Base-by-base conservation (phyloP, 2,329 filamentous ascomycete species). In the Aureobasidium sp. region DNA sequence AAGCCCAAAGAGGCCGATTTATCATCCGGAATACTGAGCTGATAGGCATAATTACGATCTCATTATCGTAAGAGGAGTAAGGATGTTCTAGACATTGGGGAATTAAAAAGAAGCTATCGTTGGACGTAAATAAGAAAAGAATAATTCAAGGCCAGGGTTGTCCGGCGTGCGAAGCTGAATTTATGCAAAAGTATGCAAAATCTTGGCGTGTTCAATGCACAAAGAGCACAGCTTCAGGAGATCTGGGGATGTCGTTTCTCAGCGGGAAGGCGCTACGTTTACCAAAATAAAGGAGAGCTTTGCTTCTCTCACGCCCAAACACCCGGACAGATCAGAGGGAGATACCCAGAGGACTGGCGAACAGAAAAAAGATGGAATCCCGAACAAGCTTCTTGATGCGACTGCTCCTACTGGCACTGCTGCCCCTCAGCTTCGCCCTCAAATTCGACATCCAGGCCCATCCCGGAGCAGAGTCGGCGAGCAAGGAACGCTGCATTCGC, bases 381-480 rank as follows among this genome's bases (percentile, higher is more conserved):
- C 44, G 37, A 51, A 27, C 54, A 36, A 50, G 45, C 25, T 51
- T 50, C 44, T 48, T 62, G 32, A 25, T 59, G 53, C 61, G 47
- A 42, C 61, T 72, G 59, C 65, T 66, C 62, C 68, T 78, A 49
- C 70, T 77, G 34, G 62, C 59, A 37, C 66, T 79, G n/a, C 67
- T 77, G 21, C 78, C 77, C 27, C 70, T 79, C 64, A 49, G 34
- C 44, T 77, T 78, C 44, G 91, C 91, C 63, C 85, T 99, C 70
- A 97, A 96, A 80, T 97, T 99, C 82, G 94, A 99, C 71, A 85
- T 99, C 64, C 77, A 84, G 69, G 90, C 91, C 48, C 82, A 86
- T 66, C 76, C 78, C 58, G 80, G 83, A 64, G 81, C 83, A 74
- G 85, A 87, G 69, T 79, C 80, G 64, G 75, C 75, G 49, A 85